Percentiles rank a stretch among this genome's conserved stretches.
phyloP scores from a whole-genome alignment of 495 filamentous ascomycete species.

The Aspergillus funiculosus region DNA sequence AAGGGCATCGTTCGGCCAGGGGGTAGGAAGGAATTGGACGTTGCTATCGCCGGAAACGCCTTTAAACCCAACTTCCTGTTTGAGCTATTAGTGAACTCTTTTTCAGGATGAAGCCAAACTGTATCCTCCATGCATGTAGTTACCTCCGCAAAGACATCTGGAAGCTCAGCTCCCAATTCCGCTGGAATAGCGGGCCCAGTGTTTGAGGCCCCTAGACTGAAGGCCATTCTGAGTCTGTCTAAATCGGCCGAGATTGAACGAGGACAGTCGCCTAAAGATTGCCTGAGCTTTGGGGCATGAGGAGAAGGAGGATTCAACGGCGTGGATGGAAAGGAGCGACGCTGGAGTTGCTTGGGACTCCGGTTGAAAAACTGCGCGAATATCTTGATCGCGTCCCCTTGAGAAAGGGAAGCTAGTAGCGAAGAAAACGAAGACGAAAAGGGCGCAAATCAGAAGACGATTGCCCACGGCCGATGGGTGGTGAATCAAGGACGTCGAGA shows the following conservation, averaged over 20 bases:
- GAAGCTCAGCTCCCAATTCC: constrained; percentile 41
- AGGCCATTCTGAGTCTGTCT: constrained; percentile 59
- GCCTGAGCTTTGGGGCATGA: constrained; percentile 34
- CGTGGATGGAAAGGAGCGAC: constrained; percentile 36
- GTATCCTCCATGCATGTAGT: constrained; percentile 8
- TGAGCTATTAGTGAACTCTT: background rate
- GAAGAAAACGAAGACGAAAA: constrained; percentile 8
- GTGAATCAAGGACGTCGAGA: background rate
- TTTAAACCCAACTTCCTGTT: constrained; percentile 75
- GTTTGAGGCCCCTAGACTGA: constrained; percentile 45
- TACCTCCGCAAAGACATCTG: constrained; percentile 47
- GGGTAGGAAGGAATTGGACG: constrained; percentile 68
- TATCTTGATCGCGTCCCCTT: constrained; percentile 32
- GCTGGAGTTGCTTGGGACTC: constrained; percentile 39
- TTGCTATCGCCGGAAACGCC: constrained; percentile 74
- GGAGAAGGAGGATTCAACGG: constrained; percentile 29
- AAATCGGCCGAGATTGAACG: constrained; percentile 38
- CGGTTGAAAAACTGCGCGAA: constrained; percentile 39
- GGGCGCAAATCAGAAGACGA: background rate
- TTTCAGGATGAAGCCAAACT: background rate
- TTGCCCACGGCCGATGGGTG: background rate
- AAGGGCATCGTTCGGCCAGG: constrained; percentile 67
- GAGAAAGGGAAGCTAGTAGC: constrained; percentile 18
- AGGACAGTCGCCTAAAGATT: constrained; percentile 34
- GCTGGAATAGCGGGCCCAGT: constrained; percentile 25